Evolutionary conservation across 1,284 basidiomycete species (phyloP), one percentile per base, ranked within the genome.

Genomic region (Macrocystidia cucumis): DNA sequence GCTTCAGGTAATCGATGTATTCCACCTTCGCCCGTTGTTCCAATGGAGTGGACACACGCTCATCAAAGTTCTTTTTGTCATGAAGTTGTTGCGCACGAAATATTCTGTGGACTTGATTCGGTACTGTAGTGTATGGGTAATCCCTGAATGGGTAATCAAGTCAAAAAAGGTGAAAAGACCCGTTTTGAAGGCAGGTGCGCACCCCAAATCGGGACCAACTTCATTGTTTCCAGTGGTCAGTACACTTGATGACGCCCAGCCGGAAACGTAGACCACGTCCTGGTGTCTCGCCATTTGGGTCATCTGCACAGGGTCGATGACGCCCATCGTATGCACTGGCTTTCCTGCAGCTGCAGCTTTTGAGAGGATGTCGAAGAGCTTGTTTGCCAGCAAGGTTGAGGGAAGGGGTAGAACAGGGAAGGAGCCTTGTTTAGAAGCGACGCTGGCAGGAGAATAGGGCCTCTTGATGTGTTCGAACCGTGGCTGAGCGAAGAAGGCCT

Each of bases 181-280:
- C n/a, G n/a, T n/a, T n/a, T n/a, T n/a, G n/a, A n/a, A n/a, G n/a
- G n/a, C n/a, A n/a, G n/a, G n/a, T n/a, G n/a, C n/a, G n/a, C 51
- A 88, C 89, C 93, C 96, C 55, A 98, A 79, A 68, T 98, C 95
- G 25, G 95, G 95, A 29, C 95, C 95, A 36, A 97, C 93, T 64
- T 98, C 96, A 53, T 98, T 93, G 52, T 79, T 88, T 19, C 81
- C 85, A 1, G 92, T 96, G 16, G 89, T 91, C 34, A 91, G 70
- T 38, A 92, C 74, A 41, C 92, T 97, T 29, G 83, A 88, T 23
- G 79, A 75, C 16, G 87, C 90, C 80, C 90, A 99, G 17, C 95
- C 95, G 25, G 91, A 96, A 17, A 99, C 74, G 57, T 98, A 98
- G 32, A 98, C 85, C 14, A 91, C 86, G 55, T 98, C 91, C 52